Evolutionary conservation across 352 stramenopile genomes (phyloP).

Genomic region (Proteromonas lacertae): DNA sequence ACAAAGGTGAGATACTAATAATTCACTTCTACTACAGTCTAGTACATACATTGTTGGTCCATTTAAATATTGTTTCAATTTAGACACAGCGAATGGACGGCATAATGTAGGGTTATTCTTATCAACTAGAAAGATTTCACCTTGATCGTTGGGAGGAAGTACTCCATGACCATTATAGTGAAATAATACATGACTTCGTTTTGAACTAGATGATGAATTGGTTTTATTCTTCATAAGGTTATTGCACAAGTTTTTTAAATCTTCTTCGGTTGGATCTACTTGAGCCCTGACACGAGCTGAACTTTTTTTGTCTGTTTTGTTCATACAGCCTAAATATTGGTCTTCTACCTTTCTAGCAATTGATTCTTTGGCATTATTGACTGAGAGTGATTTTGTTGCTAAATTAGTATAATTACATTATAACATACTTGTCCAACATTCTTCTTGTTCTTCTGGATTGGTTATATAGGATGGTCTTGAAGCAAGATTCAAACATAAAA

Average conservation of each 20-base stretch:
- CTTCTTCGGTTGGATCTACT: conserved; percentile 86
- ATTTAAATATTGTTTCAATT: conserved; percentile 57
- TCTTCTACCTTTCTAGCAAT: too few relatives aligned
- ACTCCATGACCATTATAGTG: conserved; percentile 99
- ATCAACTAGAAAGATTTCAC: conserved; percentile 92
- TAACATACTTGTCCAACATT: too few relatives aligned
- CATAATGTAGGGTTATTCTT: conserved; percentile 96
- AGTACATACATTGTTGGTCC: conserved; percentile 77
- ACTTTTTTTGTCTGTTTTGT: too few relatives aligned
- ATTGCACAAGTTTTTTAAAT: conserved; percentile 61
- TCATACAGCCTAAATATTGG: too few relatives aligned
- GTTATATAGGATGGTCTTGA: too few relatives aligned
- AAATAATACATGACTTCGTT: conserved; percentile 69
- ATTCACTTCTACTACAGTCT: conserved; percentile 74
- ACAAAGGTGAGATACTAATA: conserved; percentile 68
- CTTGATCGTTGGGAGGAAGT: conserved; percentile 49
- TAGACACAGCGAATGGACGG: conserved; percentile 77
- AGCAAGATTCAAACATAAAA: too few relatives aligned
- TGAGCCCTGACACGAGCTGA: too few relatives aligned
- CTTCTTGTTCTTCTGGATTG: too few relatives aligned
- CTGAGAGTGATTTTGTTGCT: too few relatives aligned
- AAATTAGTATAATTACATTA: too few relatives aligned
- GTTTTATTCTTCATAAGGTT: conserved; percentile 44
- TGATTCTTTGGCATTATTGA: too few relatives aligned
- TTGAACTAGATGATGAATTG: too few relatives aligned